These are phyloP conservation scores for Tylopilus orsonianus DNA, from an alignment of 1,284 basidiomycete species.

Conservation along the genomic window DNA sequence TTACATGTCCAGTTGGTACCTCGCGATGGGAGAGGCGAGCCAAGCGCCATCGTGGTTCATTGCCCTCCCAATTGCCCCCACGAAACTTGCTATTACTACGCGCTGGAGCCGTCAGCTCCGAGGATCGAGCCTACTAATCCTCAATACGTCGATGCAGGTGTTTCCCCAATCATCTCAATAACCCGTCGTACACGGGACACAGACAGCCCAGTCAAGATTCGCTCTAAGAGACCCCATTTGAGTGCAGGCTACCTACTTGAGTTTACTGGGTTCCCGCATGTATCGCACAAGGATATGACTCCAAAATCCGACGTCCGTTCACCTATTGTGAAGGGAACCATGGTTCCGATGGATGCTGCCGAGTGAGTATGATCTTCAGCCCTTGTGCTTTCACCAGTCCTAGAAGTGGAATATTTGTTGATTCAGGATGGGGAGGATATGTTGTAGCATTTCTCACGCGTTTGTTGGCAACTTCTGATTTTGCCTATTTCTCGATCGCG, in stretches of 20 bases:
- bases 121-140: background rate
- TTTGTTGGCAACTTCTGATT: slow-evolving; percentile 15
- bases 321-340: slow-evolving; percentile 25
- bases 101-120: background rate
- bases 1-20: slow-evolving; percentile 31
- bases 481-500: slow-evolving; percentile 18
- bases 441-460: slow-evolving; percentile 10
- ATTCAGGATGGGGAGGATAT: slow-evolving; percentile 13
- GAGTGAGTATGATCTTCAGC: slow-evolving; percentile 23
- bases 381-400: background rate
- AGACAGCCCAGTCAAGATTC: background rate
- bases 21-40: slow-evolving; percentile 8
- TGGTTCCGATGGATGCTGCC: slow-evolving; percentile 19
- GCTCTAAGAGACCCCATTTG: background rate
- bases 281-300: slow-evolving; percentile 10
- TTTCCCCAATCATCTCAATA: slow-evolving; percentile 27
- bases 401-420: slow-evolving; percentile 11
- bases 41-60: slow-evolving; percentile 19
- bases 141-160: slow-evolving; percentile 27
- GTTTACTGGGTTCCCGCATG: slow-evolving; percentile 17
- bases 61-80: slow-evolving; percentile 28
- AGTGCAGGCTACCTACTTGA: slow-evolving; percentile 5
- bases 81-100: slow-evolving; percentile 11
- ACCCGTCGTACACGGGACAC: background rate
- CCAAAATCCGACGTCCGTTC: slow-evolving; percentile 30